Base-by-base conservation (phyloP, 1,284 basidiomycete genomes). In the Trametes versicolor region DNA sequence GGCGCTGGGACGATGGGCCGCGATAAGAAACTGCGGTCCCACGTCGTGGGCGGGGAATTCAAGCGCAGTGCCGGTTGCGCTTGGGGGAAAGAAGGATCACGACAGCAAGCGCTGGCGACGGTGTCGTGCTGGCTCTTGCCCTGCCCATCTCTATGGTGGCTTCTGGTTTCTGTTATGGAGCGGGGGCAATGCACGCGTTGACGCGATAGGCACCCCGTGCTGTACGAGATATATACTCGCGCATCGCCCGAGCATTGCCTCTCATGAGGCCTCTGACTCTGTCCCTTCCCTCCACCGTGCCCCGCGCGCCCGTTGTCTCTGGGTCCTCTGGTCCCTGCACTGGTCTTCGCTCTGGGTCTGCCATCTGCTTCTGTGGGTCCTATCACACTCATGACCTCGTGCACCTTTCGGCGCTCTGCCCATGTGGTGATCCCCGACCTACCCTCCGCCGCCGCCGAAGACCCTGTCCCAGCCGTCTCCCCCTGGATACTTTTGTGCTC, bases 51-150 rank as follows among this genome's bases (percentile, higher is more conserved):
- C 8, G 8, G 36, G 21, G 8, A 2, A 15, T 3, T 43, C 53
- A 43, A 25, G 52, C 21, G 15, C 27, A 3, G 39, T 55, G 39
- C 53, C 27, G 53, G 39, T 13, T 55, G 39, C 53, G 37, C 39
- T 17, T 39, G 39, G 15, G 17, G n/a, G 13, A 17, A 25, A 23
- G 41, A 32, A 29, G 41, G 27, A 29, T 55, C 25, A 41, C 21
- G 32, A 25, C 19, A 52, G 29, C 15, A 27, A 36, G 21, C 52
- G 27, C 34, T 12, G 34, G 51, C 17, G 34, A 36, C 32, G 27
- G 34, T 17, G 36, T 54, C 23, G 36, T 6, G 25, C 17, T 8
- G 13, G 13, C 12, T 32, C 25, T 12, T 27, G 39, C n/a, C 8
- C 27, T 21, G 23, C 23, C 25, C 23, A 27, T n/a, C 23, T 29